A percentile compares a stretch with the other conserved stretches of the same genome.
Conservation (phyloP, 192 early-diverging fungal species). For the Entomortierella lignicola region DNA sequence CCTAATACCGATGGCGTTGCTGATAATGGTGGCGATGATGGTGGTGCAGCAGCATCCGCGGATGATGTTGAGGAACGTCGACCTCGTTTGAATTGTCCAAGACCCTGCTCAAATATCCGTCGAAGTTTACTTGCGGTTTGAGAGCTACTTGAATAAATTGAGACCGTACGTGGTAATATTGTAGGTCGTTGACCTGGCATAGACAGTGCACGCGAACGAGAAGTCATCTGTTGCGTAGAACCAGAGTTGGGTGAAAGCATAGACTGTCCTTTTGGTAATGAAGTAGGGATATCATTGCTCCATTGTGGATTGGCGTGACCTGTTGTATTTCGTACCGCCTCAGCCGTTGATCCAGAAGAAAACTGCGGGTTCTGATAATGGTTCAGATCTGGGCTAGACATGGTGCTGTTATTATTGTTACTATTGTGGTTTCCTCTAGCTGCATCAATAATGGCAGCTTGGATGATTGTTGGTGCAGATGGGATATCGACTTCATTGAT, state of each 20-base stretch:
- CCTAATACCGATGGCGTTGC: neutral
- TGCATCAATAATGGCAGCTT: conserved; percentile 46
- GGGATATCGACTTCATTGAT: conserved; percentile 20
- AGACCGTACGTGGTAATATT: conserved; percentile 43
- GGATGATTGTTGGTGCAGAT: conserved; percentile 22
- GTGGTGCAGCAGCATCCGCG: neutral
- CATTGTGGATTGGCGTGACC: neutral
- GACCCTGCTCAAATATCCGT: conserved; percentile 43
- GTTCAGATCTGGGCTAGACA: conserved; percentile 42
- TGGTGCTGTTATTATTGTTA: neutral
- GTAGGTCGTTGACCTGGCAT: conserved; percentile 44
- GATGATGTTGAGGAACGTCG: neutral
- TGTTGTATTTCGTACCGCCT: neutral
- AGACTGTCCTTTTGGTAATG: neutral
- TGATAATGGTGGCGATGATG: neutral
- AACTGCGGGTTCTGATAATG: conserved; percentile 8
- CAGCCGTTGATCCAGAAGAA: neutral
- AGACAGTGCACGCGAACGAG: conserved; percentile 40
- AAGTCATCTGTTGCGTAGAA: neutral
- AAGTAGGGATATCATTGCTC: neutral
- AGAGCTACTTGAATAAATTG: conserved; percentile 50
- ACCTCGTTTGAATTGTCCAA: conserved; percentile 27
- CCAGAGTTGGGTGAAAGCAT: conserved; percentile 14
- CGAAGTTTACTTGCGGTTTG: conserved; percentile 41
- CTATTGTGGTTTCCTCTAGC: conserved; percentile 17